Evolutionary conservation across 169 alveolate species (phyloP).

Genomic region (Plasmodium falciparum): DNA sequence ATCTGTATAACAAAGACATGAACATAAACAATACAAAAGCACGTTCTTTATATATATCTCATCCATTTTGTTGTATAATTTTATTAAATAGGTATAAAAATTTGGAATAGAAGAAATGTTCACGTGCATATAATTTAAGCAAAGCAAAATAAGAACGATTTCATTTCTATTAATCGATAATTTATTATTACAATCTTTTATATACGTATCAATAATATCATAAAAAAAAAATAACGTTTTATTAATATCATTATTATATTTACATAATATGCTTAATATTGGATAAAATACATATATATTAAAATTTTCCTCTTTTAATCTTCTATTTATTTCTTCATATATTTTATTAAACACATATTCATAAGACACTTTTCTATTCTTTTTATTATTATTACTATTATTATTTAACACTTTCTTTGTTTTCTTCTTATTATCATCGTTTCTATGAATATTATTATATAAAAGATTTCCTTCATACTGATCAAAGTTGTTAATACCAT

Average conservation of each 20-base stretch:
- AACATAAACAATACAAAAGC: slow-evolving; percentile 52
- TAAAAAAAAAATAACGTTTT: slow-evolving; percentile 50
- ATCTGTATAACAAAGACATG: slow-evolving; percentile 64
- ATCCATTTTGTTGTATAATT: background rate
- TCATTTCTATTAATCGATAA: slow-evolving; percentile 44
- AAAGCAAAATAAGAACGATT: slow-evolving; percentile 45
- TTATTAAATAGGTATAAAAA: slow-evolving; percentile 19
- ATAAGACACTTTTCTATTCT: background rate
- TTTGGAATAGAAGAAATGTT: slow-evolving; percentile 51
- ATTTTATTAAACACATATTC: slow-evolving; percentile 36
- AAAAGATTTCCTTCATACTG: background rate
- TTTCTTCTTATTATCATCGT: no score
- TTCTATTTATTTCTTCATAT: slow-evolving; percentile 37
- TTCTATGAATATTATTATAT: no score
- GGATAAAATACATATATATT: slow-evolving; percentile 73
- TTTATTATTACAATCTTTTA: slow-evolving; percentile 33
- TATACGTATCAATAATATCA: slow-evolving; percentile 26
- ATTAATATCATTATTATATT: slow-evolving; percentile 67
- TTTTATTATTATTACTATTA: background rate
- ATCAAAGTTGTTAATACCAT: background rate
- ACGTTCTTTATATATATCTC: slow-evolving; percentile 22
- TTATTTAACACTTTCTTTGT: background rate
- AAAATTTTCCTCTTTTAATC: slow-evolving; percentile 31
- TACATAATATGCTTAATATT: slow-evolving; percentile 51
- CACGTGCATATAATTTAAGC: slow-evolving; percentile 68